Evolutionary conservation across 331 rosid species (phyloP), one percentile per base, ranked within the genome.

Genomic region (Pyracantha coccinea): DNA sequence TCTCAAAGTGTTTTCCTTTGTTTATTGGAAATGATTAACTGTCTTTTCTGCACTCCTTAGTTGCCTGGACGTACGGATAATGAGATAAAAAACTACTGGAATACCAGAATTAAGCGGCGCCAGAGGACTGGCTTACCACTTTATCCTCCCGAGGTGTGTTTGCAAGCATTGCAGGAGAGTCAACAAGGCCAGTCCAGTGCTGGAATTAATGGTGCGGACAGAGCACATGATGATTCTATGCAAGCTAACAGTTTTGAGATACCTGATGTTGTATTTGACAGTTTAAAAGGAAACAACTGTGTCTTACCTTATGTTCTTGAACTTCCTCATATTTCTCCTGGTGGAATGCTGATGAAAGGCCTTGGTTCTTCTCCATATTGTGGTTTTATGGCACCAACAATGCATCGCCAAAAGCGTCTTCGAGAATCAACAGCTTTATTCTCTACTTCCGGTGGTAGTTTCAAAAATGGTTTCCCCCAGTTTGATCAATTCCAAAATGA

Each of bases 21-120:
- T n/a, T n/a, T 38, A 57, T n/a, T 10, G 57, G 62, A 66, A 55
- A 20, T 77, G 59, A 25, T 76, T 61, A 24, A 75, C 71, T 8
- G 21, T 78, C 79, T 71, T 61, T 83, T 82, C 69, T 83, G 14
- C 74, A 73, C 82, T 71, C 74, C 68, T 83, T 74, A 95, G 99
- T 85, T 95, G 78, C 97, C 97, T 61, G 99, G 99, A 41, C 99
- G 99, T 54, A 95, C 99, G 2, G 99, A 95, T 85, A 95, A 95
- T 71, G 99, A 95, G 89, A 95, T 95, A 80, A 95, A 95, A 88
- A 95, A 95, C 82, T 95, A 90, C 86, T 95, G 99, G 99, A 95
- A 95, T 80, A 92, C 99, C 71, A 92, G 98, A 69, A 82, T 89
- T 70, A 95, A 95, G 88, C 85, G 98, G 76, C 89, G 90, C 61